Evolutionary conservation across 2,329 filamentous ascomycete species (phyloP), one percentile per base, ranked within the genome.

Genomic region (Aspergillus amoenus): DNA sequence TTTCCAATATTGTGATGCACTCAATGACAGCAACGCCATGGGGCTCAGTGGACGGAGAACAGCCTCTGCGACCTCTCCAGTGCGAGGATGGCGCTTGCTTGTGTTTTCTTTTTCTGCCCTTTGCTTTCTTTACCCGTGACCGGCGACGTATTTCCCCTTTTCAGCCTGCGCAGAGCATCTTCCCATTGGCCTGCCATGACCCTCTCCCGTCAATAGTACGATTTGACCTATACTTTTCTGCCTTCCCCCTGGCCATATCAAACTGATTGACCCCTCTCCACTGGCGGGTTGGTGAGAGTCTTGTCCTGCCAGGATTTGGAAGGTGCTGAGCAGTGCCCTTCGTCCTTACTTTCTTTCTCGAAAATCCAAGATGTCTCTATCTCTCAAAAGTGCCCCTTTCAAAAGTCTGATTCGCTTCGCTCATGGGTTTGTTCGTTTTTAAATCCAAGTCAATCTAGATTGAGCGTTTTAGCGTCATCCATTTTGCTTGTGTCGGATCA

Each of bases 161-260:
- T 50, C 30, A 40, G 47, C 48, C 42, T 27, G 39, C 27, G 21
- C 45, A 51, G 42, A 45, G 49, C 49, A 48, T 46, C 30, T 40
- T 56, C 46, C 58, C 45, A 64, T 63, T 63, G 62, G 62, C 22
- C 40, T 58, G 48, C 34, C 49, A n/a, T 22, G 44, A 46, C 42
- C 32, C 42, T 49, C 47, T 59, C 56, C 59, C 57, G 54, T 56
- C 61, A 64, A 63, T 64, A 64, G 62, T 63, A 48, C 50, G 40
- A 57, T 56, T 59, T 40, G 55, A 55, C 57, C 48, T 60, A 57
- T 64, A 56, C 41, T 54, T 55, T 54, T 17, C 17, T 50, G 52
- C 46, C 43, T 37, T 56, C 55, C 52, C 55, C 52, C 45, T 56
- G 50, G 52, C 51, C 55, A 60, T 37, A 43, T 58, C 55, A 61